Conservation (phyloP, 768 basidiomycete genomes). For the Omphalotus guepiniiformis region DNA sequence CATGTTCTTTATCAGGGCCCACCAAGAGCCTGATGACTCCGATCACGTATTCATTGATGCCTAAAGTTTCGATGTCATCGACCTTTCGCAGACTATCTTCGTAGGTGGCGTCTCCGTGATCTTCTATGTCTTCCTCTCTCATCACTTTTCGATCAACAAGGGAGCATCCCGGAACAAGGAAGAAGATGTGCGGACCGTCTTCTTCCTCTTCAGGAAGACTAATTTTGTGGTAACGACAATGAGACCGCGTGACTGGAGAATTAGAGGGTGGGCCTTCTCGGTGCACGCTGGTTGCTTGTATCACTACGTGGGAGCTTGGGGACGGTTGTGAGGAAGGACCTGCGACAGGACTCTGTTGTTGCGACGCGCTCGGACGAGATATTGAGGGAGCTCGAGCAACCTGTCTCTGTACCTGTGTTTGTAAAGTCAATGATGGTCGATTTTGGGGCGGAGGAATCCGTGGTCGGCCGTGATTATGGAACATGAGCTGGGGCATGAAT, state of each 20-base stretch:
- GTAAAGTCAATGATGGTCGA: slow-evolving; percentile 11
- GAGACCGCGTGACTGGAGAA: slow-evolving; percentile 60
- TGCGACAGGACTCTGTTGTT: background rate
- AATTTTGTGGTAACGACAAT: slow-evolving; percentile 68
- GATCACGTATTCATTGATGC: slow-evolving; percentile 50
- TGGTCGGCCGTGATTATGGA: slow-evolving; percentile 18
- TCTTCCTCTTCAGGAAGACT: slow-evolving; percentile 54
- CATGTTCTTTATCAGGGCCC: slow-evolving; percentile 60
- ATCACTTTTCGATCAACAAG: slow-evolving; percentile 55
- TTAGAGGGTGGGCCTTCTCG: slow-evolving; percentile 21
- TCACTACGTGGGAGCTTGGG: slow-evolving; percentile 14
- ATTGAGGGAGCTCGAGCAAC: background rate
- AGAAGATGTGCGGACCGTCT: slow-evolving; percentile 46
- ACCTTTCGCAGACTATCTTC: slow-evolving; percentile 47
- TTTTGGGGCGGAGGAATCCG: background rate
- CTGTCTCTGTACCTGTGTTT: slow-evolving; percentile 3
- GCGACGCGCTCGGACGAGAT: background rate
- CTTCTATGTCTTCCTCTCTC: slow-evolving; percentile 54
- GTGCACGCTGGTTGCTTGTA: slow-evolving; percentile 14
- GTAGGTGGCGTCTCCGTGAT: slow-evolving; percentile 52
- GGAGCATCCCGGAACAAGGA: slow-evolving; percentile 68
- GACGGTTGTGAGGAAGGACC: slow-evolving; percentile 13
- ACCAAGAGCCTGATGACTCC: slow-evolving; percentile 57
- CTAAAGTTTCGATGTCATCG: slow-evolving; percentile 44
- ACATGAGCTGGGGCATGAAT: slow-evolving; percentile 15